These are phyloP conservation scores for Suillus weaverae DNA, from an alignment of 768 basidiomycete genomes.

Conservation along the genomic window DNA sequence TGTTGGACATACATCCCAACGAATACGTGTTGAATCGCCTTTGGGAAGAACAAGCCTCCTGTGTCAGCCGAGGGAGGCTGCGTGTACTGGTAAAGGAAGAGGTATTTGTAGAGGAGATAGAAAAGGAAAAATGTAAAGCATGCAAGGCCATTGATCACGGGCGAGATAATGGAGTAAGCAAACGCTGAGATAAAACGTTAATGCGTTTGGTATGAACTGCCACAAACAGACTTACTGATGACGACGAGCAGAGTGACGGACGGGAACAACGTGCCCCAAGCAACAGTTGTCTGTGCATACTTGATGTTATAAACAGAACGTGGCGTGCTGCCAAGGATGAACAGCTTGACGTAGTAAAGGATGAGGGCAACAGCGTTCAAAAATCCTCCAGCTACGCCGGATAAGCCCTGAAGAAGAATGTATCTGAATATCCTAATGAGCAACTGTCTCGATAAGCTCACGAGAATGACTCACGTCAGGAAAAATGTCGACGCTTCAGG, in stretches of 20 bases:
- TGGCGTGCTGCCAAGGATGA: constrained; percentile 86
- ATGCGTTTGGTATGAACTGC: constrained; percentile 3
- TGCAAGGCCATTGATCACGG: constrained; percentile 90
- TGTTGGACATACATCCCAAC: constrained; percentile 93
- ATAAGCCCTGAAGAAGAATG: constrained; percentile 76
- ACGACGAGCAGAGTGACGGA: constrained; percentile 75
- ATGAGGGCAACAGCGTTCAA: constrained; percentile 72
- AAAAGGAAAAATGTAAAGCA: constrained; percentile 80
- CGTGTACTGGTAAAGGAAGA: constrained; percentile 79
- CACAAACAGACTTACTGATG: constrained; percentile 56
- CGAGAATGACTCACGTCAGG: constrained; percentile 57
- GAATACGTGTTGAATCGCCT: constrained; percentile 90
- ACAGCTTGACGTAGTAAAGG: constrained; percentile 89
- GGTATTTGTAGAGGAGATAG: constrained; percentile 83
- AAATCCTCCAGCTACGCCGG: constrained; percentile 79
- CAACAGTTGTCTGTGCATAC: constrained; percentile 63
- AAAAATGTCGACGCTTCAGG: constrained; percentile 89
- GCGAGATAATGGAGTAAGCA: constrained; percentile 86
- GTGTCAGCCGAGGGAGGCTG: constrained; percentile 73
- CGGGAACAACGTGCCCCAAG: constrained; percentile 78
- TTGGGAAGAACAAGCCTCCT: constrained; percentile 94
- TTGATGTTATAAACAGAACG: constrained; percentile 83
- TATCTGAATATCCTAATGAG: constrained; percentile 44
- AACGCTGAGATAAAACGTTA: constrained; percentile 43
- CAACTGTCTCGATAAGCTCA: neutral